These are phyloP conservation scores for Capronia americana DNA, from an alignment of 2,329 filamentous ascomycete species.

Conservation along the genomic window DNA sequence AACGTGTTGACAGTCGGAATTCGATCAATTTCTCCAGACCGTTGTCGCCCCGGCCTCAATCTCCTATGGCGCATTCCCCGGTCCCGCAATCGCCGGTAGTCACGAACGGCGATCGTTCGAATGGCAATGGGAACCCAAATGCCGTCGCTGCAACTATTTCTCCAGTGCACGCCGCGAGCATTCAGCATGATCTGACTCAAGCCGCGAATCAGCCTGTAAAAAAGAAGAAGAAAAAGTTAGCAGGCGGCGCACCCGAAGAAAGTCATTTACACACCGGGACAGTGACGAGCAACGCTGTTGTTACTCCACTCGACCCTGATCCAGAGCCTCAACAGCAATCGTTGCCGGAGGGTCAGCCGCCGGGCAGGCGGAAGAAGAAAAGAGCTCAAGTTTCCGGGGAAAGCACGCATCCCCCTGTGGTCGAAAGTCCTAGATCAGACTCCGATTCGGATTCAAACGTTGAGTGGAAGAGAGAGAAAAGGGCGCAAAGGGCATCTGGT, in stretches of 20 bases:
- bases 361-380: slow-evolving; percentile 40
- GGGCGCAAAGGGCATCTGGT: slow-evolving; percentile 40
- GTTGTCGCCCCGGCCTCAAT: slow-evolving; percentile 48
- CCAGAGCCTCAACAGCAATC: slow-evolving; percentile 20
- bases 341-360: slow-evolving; percentile 23
- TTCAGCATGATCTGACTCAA: slow-evolving; percentile 40
- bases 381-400: slow-evolving; percentile 24
- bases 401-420: slow-evolving; percentile 25
- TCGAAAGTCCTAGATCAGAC: slow-evolving; percentile 33
- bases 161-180: slow-evolving; percentile 38
- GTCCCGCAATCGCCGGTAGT: slow-evolving; percentile 4
- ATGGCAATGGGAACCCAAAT: slow-evolving; percentile 1
- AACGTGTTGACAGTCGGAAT: slow-evolving; percentile 49
- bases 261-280: slow-evolving; percentile 41
- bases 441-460: slow-evolving; percentile 43
- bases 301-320: slow-evolving; percentile 44
- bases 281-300: slow-evolving; percentile 39
- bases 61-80: slow-evolving; percentile 26
- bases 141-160: slow-evolving; percentile 36
- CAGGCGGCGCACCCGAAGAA: slow-evolving; percentile 41
- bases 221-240: slow-evolving; percentile 41
- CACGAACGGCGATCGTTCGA: slow-evolving; percentile 20
- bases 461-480: slow-evolving; percentile 36
- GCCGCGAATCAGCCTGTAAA: slow-evolving; percentile 42
- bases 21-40: slow-evolving; percentile 58